Base-by-base conservation (phyloP, 495 filamentous ascomycete species). In the Aspergillus wentii region DNA sequence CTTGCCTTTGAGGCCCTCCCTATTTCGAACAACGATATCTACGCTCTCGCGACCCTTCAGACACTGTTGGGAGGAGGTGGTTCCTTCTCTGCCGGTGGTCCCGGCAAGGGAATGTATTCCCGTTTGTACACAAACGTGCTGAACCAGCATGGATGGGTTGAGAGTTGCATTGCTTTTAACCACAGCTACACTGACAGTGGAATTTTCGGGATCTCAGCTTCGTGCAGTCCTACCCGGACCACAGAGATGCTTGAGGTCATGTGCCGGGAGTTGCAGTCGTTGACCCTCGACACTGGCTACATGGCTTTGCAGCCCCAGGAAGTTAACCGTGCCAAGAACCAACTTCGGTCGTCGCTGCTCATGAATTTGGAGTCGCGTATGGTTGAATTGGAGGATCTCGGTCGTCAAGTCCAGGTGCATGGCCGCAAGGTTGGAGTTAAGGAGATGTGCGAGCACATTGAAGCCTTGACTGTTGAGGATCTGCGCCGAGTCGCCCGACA, bases 351-450 rank as follows among this genome's bases (percentile, higher is more conserved):
- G 9, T 85, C 82, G 27, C 68, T 99, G 17, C 75, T 99, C 26
- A 97, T 99, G 94, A 99, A 99, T 65, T 76, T 99, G 1, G 92
- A 99, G 68, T 86, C 79, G 41, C 78, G 94, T 28, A 96, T 97
- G 92, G 88, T 97, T 9, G 94, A 96, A 62, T 68, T 99, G n/a
- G 92, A 99, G 68, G 92, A 99, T 62, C 73, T 99, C 5, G 92
- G 94, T 25, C 72, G 92, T 41, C 92, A 97, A 62, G 87, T 99
- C 7, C 94, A 97, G 62, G 88, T 95, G 9, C 88, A 96, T 57
- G 91, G 89, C 8, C 74, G 81, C 34, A 95, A 96, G 64, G 78
- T 97, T 27, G 80, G 88, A 0, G 88, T 95, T 5, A 78, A 75
- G 44, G 91, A 97, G 65, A 99, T 97, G 94, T 94, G 90, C 52